Conservation (phyloP, 2,329 filamentous ascomycete species). For the Apiospora sp. region DNA sequence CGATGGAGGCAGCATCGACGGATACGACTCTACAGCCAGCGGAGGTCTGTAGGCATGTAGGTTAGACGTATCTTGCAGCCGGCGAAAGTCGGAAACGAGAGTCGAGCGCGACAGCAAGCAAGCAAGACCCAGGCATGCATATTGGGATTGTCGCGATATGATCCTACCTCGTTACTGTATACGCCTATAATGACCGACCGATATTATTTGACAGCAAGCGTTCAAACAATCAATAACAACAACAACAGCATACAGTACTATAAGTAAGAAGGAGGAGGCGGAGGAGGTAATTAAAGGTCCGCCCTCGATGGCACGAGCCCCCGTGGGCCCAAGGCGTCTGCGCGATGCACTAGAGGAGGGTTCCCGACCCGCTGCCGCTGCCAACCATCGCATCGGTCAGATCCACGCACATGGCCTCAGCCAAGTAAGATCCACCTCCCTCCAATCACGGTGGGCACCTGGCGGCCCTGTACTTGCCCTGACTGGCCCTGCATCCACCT, state of each 20-base stretch:
- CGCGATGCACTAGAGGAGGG: constrained; percentile 4
- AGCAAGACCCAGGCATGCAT: background rate
- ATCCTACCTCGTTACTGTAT: background rate
- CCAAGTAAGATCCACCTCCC: background rate
- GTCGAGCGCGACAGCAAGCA: background rate
- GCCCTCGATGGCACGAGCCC: background rate
- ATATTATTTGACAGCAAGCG: background rate
- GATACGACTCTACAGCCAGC: background rate
- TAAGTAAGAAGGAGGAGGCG: background rate
- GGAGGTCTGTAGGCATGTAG: too few species aligned
- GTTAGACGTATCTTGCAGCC: too few species aligned
- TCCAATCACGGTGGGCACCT: background rate
- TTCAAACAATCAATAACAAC: background rate
- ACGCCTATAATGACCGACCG: background rate
- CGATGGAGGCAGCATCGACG: background rate
- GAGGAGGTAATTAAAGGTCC: background rate
- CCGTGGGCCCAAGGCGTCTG: background rate
- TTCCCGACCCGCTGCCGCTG: constrained; percentile 18
- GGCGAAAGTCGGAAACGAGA: too few species aligned
- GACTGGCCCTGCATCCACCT: background rate
- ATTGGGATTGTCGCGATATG: background rate
- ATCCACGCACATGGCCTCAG: constrained; percentile 19
- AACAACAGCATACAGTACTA: background rate
- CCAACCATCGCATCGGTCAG: constrained; percentile 16
- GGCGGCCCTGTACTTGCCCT: background rate